phyloP scores from a whole-genome alignment of 805 yeast species.

The Saturnispora galanensis region DNA sequence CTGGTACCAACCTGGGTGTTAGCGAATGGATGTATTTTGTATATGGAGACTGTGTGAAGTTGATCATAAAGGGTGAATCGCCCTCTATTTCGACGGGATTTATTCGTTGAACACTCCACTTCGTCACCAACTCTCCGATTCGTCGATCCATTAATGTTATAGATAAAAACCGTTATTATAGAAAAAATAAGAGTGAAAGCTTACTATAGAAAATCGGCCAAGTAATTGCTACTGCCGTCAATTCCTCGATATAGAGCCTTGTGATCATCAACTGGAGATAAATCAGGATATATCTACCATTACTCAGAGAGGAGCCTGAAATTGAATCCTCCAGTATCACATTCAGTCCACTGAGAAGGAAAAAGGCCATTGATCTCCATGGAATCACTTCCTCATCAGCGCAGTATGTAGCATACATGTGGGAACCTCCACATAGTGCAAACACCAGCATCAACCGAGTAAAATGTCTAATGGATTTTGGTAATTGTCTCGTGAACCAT shows the following conservation, averaged over 20 bases:
- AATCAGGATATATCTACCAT: background rate
- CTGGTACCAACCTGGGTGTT: background rate
- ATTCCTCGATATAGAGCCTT: conserved; percentile 1
- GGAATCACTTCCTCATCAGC: background rate
- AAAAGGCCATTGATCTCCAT: conserved; percentile 2
- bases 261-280: background rate
- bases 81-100: background rate
- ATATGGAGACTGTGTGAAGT: conserved; percentile 3
- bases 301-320: background rate
- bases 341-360: conserved; percentile 1
- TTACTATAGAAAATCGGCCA: background rate
- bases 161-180: background rate
- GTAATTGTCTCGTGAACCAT: background rate
- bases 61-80: background rate
- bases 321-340: background rate
- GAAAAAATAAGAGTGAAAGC: background rate
- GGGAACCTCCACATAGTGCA: conserved; percentile 30
- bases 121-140: background rate
- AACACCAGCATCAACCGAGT: conserved; percentile 46
- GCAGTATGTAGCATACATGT: background rate
- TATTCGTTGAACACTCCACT: conserved; percentile 1
- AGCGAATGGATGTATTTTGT: conserved; percentile 1
- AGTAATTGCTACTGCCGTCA: background rate
- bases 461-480: background rate
- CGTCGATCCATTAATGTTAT: background rate